Evolutionary conservation across 371 early-diverging fungal species (phyloP).

Genomic region (Thermomucor indicae-seudaticae): DNA sequence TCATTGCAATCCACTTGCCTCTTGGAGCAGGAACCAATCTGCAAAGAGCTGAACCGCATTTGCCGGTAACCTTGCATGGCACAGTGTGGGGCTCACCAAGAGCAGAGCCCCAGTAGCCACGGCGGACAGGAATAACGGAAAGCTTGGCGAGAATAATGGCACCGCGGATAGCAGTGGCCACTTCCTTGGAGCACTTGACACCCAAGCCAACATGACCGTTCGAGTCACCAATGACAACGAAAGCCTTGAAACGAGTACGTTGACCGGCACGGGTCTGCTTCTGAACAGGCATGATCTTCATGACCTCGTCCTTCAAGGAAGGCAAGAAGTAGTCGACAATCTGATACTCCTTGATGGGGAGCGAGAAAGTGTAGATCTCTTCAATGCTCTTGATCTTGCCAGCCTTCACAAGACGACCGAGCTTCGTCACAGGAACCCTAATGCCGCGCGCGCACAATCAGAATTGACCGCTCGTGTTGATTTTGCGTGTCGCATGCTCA

Average conservation of each 20-base stretch:
- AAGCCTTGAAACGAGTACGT: slow-evolving; percentile 99
- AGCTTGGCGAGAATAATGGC: slow-evolving; percentile 99
- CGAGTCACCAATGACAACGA: slow-evolving; percentile 98
- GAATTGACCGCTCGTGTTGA: background rate
- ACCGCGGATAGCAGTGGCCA: slow-evolving; percentile 98
- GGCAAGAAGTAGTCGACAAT: slow-evolving; percentile 97
- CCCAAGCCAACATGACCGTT: slow-evolving; percentile 99
- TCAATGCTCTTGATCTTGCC: slow-evolving; percentile 90
- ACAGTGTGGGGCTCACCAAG: slow-evolving; percentile 99
- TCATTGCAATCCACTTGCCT: too few species aligned
- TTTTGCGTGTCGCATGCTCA: slow-evolving; percentile 3
- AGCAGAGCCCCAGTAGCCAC: slow-evolving; percentile 99
- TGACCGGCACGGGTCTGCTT: slow-evolving; percentile 99
- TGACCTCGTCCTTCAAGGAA: slow-evolving; percentile 98
- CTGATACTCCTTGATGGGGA: slow-evolving; percentile 99
- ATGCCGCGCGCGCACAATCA: background rate
- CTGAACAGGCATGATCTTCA: slow-evolving; percentile 99
- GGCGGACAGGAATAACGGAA: slow-evolving; percentile 96
- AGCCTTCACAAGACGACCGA: slow-evolving; percentile 96
- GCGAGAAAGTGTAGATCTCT: slow-evolving; percentile 97
- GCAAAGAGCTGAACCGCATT: slow-evolving; percentile 97
- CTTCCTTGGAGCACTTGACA: slow-evolving; percentile 99
- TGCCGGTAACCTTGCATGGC: slow-evolving; percentile 98
- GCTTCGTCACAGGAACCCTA: slow-evolving; percentile 95
- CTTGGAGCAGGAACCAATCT: slow-evolving; percentile 88